phyloP scores from a whole-genome alignment of 208 protist genomes.

The Zelonia costaricensis region DNA sequence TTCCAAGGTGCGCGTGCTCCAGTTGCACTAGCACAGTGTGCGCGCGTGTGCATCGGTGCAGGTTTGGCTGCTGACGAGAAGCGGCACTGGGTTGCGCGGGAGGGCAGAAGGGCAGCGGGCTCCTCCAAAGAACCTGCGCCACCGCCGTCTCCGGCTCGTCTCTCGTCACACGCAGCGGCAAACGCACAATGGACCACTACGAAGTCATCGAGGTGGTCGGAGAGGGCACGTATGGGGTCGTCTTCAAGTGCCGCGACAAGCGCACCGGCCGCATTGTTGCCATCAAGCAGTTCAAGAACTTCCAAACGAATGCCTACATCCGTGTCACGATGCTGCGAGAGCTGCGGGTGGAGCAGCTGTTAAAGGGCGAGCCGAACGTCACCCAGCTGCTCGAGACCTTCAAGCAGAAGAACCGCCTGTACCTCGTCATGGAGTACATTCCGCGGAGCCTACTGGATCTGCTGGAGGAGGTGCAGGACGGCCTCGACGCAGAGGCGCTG shows the following conservation, averaged over 20 bases:
- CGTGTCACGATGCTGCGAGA: constrained; percentile 92
- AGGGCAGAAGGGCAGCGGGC: no score
- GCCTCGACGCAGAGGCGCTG: constrained; percentile 53
- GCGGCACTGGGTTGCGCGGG: no score
- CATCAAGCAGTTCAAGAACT: constrained; percentile 96
- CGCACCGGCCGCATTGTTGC: constrained; percentile 84
- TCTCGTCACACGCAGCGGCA: neutral
- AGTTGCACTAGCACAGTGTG: no score
- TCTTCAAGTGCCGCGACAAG: constrained; percentile 90
- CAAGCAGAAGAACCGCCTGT: constrained; percentile 82
- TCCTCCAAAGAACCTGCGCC: no score
- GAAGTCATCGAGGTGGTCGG: constrained; percentile 79
- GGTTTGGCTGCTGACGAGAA: no score
- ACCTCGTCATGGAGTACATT: constrained; percentile 96
- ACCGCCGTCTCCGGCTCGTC: neutral
- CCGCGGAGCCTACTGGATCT: constrained; percentile 88
- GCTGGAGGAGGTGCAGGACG: constrained; percentile 60
- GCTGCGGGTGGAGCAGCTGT: constrained; percentile 88
- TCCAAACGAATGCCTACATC: constrained; percentile 85
- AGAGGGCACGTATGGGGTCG: constrained; percentile 95
- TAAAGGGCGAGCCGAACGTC: constrained; percentile 89
- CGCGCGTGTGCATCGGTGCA: no score
- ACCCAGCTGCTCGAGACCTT: constrained; percentile 91
- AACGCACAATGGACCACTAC: constrained; percentile 67
- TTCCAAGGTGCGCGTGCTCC: no score